Percentiles rank a stretch among this genome's conserved stretches.
Conservation (phyloP, 352 stramenopile genomes). For the Pythium utonaiense region DNA sequence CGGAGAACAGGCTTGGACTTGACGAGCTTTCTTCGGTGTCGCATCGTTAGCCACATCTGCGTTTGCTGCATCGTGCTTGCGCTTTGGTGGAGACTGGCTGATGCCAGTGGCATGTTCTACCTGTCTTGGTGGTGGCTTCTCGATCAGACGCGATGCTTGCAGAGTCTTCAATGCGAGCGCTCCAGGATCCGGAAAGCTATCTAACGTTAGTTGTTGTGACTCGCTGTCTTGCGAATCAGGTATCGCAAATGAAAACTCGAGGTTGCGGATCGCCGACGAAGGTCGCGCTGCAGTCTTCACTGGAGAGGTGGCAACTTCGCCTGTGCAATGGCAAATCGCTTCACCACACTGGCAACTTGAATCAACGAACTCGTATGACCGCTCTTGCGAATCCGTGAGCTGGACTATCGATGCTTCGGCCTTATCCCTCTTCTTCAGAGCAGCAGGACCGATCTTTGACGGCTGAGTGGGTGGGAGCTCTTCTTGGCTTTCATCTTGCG, state of each 20-base stretch:
- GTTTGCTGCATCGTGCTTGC: not conserved
- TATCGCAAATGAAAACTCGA: conserved; percentile 64
- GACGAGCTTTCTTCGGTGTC: conserved; percentile 17
- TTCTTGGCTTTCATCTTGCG: conserved; percentile 30
- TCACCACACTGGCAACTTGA: conserved; percentile 28
- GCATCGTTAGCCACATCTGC: conserved; percentile 6
- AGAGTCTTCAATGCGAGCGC: conserved; percentile 30
- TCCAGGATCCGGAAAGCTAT: conserved; percentile 33
- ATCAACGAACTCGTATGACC: conserved; percentile 31
- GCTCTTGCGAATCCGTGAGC: conserved; percentile 34
- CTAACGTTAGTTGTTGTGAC: conserved; percentile 29
- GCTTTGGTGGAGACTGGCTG: not conserved
- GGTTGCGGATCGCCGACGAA: conserved; percentile 42
- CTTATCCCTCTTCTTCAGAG: conserved; percentile 34
- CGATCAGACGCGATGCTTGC: conserved; percentile 12
- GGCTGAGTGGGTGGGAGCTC: conserved; percentile 51
- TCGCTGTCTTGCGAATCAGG: conserved; percentile 58
- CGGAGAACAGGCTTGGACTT: not conserved
- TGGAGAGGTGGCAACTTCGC: not conserved
- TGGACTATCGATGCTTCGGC: not conserved
- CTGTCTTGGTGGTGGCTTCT: not conserved
- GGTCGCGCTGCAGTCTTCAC: conserved; percentile 8
- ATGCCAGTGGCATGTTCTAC: not conserved
- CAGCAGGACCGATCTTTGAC: conserved; percentile 3
- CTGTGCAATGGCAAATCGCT: conserved; percentile 20